Evolutionary conservation across 441 rosid genomes (phyloP).

Genomic region (Populus hybrid): DNA sequence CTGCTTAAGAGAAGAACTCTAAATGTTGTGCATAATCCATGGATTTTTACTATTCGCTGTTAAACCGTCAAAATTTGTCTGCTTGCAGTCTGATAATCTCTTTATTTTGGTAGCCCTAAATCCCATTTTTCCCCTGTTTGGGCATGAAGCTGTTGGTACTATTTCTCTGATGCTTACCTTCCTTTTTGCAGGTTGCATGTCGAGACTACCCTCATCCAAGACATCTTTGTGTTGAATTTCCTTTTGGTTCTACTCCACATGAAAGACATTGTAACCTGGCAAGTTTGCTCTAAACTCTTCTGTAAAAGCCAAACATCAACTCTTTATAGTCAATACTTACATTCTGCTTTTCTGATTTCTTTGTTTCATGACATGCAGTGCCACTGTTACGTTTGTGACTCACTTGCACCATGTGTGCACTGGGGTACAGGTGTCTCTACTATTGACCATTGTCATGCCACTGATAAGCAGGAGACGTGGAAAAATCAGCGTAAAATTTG

Average conservation of each 20-base stretch:
- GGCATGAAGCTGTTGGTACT: neutral
- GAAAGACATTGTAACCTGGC: slow-evolving; percentile 66
- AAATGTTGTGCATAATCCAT: neutral
- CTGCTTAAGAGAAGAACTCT: neutral
- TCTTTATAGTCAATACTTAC: neutral
- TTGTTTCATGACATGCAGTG: slow-evolving; percentile 49
- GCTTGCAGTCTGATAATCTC: neutral
- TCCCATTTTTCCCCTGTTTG: neutral
- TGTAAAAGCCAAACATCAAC: neutral
- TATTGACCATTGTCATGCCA: slow-evolving; percentile 81
- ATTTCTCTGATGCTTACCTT: slow-evolving; percentile 8
- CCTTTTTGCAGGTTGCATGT: slow-evolving; percentile 73
- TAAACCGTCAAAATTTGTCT: neutral
- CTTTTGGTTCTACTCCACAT: slow-evolving; percentile 60
- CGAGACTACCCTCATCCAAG: slow-evolving; percentile 91
- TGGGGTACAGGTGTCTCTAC: slow-evolving; percentile 53
- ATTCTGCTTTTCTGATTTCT: slow-evolving; percentile 4
- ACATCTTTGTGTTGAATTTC: slow-evolving; percentile 65
- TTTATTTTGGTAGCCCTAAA: neutral
- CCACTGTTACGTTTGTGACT: slow-evolving; percentile 89
- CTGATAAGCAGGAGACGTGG: slow-evolving; percentile 67
- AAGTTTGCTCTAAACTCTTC: slow-evolving; percentile 5
- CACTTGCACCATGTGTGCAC: slow-evolving; percentile 60
- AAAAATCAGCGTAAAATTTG: slow-evolving; percentile 46
- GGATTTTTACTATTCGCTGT: neutral